These are phyloP conservation scores for Alnus glutinosa DNA, from an alignment of 306 rosid species.

Conservation along the genomic window DNA sequence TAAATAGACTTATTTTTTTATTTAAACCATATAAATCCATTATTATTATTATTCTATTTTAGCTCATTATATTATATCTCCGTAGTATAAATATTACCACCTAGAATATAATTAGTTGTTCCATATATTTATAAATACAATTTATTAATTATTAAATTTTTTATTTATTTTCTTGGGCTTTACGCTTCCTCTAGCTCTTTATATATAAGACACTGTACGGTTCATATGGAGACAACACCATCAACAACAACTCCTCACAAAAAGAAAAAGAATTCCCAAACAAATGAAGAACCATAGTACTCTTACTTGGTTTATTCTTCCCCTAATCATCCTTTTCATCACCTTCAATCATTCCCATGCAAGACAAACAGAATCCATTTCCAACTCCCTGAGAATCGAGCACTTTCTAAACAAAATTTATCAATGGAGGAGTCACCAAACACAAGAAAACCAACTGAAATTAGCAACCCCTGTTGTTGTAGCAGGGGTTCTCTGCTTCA, in stretches of 20 bases:
- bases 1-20: no score
- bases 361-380: conserved; percentile 44
- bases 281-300: conserved; percentile 34
- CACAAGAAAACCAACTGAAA: conserved; percentile 33
- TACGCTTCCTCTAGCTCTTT: neutral
- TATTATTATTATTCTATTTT: no score
- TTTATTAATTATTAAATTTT: no score
- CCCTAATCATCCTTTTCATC: conserved; percentile 29
- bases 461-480: conserved; percentile 38
- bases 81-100: no score
- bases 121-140: no score
- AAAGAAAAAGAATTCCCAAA: neutral
- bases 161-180: no score
- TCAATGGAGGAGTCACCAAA: conserved; percentile 26
- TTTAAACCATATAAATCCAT: no score
- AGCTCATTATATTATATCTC: no score
- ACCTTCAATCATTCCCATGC: conserved; percentile 48
- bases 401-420: conserved; percentile 31
- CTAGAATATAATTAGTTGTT: no score
- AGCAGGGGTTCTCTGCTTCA: conserved; percentile 55
- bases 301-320: conserved; percentile 31
- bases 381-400: conserved; percentile 30
- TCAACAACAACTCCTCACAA: no score
- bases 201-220: neutral
- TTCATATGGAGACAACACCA: neutral